phyloP scores from a whole-genome alignment of 306 rosid species.

The Gynostemma pentaphyllum region DNA sequence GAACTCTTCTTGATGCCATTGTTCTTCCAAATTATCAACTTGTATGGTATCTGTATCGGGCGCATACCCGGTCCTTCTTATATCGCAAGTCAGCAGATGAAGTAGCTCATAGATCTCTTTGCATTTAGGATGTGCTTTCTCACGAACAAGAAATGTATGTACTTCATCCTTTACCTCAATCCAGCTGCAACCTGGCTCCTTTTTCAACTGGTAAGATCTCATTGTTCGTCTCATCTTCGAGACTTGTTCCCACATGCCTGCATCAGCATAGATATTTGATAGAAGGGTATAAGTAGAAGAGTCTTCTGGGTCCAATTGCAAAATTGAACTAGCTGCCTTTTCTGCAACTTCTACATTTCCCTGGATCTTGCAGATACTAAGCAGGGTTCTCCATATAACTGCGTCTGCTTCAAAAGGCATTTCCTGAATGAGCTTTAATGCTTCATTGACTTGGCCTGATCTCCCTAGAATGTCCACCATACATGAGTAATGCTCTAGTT shows the following conservation, averaged over 20 bases:
- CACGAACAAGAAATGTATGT: slow-evolving; percentile 65
- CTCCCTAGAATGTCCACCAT: slow-evolving; percentile 82
- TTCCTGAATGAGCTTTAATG: slow-evolving; percentile 53
- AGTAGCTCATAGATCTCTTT: slow-evolving; percentile 48
- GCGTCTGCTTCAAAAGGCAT: slow-evolving; percentile 80
- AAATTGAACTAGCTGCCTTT: slow-evolving; percentile 38
- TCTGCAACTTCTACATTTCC: slow-evolving; percentile 75
- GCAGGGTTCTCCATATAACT: slow-evolving; percentile 75
- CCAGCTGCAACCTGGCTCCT: slow-evolving; percentile 97
- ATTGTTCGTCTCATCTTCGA: slow-evolving; percentile 54
- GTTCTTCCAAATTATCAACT: slow-evolving; percentile 32
- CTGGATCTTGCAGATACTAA: slow-evolving; percentile 59
- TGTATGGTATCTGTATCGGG: slow-evolving; percentile 28
- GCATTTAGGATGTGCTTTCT: slow-evolving; percentile 77
- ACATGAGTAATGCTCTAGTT: slow-evolving; percentile 76
- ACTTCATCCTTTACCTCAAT: slow-evolving; percentile 74
- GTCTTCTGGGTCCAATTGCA: slow-evolving; percentile 65
- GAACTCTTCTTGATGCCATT: slow-evolving; percentile 11
- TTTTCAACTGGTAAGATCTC: slow-evolving; percentile 48
- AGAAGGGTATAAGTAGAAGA: slow-evolving; percentile 62
- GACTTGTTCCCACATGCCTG: slow-evolving; percentile 70
- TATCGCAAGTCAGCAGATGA: slow-evolving; percentile 48
- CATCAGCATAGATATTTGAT: slow-evolving; percentile 58
- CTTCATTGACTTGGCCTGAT: slow-evolving; percentile 56
- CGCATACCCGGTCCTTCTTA: slow-evolving; percentile 45